phyloP scores from a whole-genome alignment of 495 filamentous ascomycete species.

The Hyaloscypha finlandica region DNA sequence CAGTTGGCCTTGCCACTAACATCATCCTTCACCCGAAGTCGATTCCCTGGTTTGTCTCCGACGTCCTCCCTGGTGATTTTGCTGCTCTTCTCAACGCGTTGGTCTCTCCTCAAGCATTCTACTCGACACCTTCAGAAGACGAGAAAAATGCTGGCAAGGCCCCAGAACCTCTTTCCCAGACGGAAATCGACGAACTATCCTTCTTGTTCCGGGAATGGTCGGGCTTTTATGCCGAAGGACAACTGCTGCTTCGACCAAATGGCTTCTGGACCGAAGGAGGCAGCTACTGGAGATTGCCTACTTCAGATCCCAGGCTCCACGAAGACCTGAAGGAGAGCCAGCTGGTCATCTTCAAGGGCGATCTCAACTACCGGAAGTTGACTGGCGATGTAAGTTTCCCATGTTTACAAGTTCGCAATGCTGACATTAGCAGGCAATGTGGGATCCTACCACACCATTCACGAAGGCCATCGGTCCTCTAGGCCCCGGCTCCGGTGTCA shows the following conservation, averaged over 20 bases:
- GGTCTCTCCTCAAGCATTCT: conserved; percentile 74
- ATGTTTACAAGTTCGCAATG: conserved; percentile 24
- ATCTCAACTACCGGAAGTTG: conserved; percentile 93
- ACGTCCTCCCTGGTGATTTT: conserved; percentile 87
- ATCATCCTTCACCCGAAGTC: conserved; percentile 92
- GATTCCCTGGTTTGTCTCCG: conserved; percentile 97
- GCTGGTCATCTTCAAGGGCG: conserved; percentile 95
- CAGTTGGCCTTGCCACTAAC: conserved; percentile 76
- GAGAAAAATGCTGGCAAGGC: conserved; percentile 54
- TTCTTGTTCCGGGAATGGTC: conserved; percentile 86
- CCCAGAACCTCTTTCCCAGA: conserved; percentile 60
- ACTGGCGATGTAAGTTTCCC: conserved; percentile 72
- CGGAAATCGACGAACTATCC: conserved; percentile 64
- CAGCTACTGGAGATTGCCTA: conserved; percentile 83
- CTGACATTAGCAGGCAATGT: conserved; percentile 58
- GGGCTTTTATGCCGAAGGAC: conserved; percentile 74
- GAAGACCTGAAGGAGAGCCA: conserved; percentile 82
- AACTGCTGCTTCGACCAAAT: conserved; percentile 78
- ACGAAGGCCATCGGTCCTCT: conserved; percentile 82
- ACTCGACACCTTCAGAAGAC: conserved; percentile 69
- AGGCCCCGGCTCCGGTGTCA: conserved; percentile 76
- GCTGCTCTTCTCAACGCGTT: conserved; percentile 74
- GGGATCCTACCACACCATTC: conserved; percentile 89
- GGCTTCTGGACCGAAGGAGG: conserved; percentile 86
- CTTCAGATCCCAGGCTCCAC: conserved; percentile 62